Conservation (phyloP, 2,329 filamentous ascomycete species). For the Fusarium tjaetaba region DNA sequence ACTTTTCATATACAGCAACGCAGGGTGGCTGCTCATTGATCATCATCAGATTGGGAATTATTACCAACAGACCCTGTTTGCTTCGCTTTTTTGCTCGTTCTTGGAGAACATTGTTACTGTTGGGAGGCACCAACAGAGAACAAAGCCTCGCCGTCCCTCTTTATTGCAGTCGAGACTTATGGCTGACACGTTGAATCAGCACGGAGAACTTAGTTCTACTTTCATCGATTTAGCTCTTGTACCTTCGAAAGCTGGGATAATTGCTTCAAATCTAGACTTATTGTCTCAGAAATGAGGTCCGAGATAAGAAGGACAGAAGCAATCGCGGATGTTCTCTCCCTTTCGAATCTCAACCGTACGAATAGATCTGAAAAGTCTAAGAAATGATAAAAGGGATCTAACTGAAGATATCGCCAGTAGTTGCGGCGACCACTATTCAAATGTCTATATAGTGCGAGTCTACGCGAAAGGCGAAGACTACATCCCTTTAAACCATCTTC, state of each 20-base stretch:
- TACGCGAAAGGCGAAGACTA: accelerated
- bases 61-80: accelerated
- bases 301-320: neutral
- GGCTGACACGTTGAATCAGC: accelerated
- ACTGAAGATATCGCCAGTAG: accelerated
- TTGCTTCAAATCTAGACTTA: accelerated
- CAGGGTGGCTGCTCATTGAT: accelerated
- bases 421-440: neutral
- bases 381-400: accelerated
- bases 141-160: neutral
- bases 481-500: accelerated
- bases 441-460: accelerated
- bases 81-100: accelerated
- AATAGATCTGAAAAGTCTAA: neutral
- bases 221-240: neutral
- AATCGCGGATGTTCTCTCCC: accelerated
- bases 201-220: neutral
- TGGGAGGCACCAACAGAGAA: neutral
- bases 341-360: accelerated
- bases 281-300: neutral
- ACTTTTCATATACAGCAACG: neutral
- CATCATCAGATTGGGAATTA: accelerated
- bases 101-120: neutral
- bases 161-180: neutral
- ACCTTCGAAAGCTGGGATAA: no score